Conservation (phyloP, 2,329 filamentous ascomycete species). For the Zasmidium angulare region DNA sequence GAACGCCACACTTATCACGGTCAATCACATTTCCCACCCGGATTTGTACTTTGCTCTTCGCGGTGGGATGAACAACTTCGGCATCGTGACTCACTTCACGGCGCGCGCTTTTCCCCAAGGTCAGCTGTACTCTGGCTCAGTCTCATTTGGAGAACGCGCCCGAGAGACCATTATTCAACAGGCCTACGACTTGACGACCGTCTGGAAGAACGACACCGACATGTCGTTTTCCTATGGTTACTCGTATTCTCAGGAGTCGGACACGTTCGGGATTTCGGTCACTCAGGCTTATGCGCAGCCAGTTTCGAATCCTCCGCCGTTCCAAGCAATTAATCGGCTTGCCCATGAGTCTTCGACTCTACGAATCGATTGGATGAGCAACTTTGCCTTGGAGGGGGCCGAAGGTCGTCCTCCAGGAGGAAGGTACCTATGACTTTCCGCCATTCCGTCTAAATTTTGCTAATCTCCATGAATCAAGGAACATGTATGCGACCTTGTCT, state of each 20-base stretch:
- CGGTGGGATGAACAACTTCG: constrained; percentile 47
- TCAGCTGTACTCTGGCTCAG: too few relatives aligned
- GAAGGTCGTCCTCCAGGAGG: too few relatives aligned
- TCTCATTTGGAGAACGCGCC: background rate
- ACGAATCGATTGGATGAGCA: background rate
- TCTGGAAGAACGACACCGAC: background rate
- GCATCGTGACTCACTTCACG: constrained; percentile 42
- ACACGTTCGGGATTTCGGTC: background rate
- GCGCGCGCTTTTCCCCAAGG: background rate
- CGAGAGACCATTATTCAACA: background rate
- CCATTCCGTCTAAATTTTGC: background rate
- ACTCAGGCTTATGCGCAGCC: background rate
- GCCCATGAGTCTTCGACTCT: background rate
- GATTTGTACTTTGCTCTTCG: constrained; percentile 51
- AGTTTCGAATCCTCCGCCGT: background rate
- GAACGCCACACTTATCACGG: constrained; percentile 36
- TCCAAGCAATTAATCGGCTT: background rate
- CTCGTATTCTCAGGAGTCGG: background rate
- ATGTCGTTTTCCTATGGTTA: background rate
- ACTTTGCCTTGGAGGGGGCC: background rate
- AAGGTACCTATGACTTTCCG: background rate
- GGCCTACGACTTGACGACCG: background rate
- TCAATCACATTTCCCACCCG: constrained; percentile 43
- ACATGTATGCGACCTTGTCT: background rate
- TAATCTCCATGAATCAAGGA: background rate